A percentile compares a stretch with the other conserved stretches of the same genome.
These are phyloP conservation scores for Blepharisma undulans DNA, from an alignment of 169 alveolate genomes.

Conservation along the genomic window DNA sequence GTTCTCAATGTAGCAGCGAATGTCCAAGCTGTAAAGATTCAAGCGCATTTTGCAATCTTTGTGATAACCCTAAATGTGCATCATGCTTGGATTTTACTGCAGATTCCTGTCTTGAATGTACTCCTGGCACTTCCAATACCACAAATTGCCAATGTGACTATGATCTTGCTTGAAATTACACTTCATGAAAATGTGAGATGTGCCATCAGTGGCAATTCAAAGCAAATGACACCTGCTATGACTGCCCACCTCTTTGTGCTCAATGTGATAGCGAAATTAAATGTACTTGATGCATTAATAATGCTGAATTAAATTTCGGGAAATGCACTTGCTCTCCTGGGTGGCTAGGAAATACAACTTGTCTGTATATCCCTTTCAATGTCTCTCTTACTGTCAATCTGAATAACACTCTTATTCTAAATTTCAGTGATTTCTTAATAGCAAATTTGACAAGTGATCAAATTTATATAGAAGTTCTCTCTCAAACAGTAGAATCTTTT, in stretches of 20 bases:
- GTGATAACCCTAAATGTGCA: not conserved
- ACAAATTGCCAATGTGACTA: not conserved
- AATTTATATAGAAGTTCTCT: not conserved
- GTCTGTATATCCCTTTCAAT: not conserved
- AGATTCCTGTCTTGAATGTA: not conserved
- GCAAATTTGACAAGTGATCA: not conserved
- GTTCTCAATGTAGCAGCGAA: not conserved
- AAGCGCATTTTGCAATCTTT: not conserved
- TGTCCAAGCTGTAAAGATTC: not conserved
- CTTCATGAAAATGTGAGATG: not conserved
- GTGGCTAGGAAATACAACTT: not conserved
- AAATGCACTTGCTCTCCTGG: not conserved
- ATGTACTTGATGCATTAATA: not conserved
- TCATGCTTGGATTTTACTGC: not conserved
- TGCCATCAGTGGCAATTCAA: not conserved
- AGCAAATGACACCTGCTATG: not conserved
- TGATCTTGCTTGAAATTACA: not conserved
- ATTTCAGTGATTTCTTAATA: not conserved
- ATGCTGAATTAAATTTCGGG: not conserved
- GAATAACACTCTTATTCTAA: not conserved
- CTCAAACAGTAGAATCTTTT: not conserved
- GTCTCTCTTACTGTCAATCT: not conserved
- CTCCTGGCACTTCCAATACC: not conserved
- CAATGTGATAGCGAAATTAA: not conserved
- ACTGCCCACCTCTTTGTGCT: not conserved